Percentiles rank a stretch among this genome's conserved stretches.
phyloP scores from a whole-genome alignment of 139 green algal species.

The Coelastrella sp. region DNA sequence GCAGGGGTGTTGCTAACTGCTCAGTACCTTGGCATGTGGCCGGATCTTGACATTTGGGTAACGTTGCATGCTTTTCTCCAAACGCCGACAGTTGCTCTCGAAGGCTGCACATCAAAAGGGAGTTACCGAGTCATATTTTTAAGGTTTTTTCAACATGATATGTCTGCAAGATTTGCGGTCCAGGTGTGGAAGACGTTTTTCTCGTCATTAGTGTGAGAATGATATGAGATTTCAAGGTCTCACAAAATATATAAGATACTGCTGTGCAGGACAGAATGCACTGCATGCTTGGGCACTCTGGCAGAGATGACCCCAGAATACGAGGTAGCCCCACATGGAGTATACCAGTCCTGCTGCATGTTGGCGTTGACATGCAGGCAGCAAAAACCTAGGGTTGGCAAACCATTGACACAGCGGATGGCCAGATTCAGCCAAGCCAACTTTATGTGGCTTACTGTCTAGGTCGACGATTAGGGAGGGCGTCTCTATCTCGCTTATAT shows the following conservation, averaged over 20 bases:
- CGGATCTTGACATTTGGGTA: conserved; percentile 42
- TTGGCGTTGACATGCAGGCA: not conserved
- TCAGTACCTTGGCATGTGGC: conserved; percentile 49
- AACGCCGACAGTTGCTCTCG: conserved; percentile 53
- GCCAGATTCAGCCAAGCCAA: not conserved
- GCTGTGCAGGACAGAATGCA: too few species aligned
- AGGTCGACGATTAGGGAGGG: conserved; percentile 46
- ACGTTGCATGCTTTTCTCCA: conserved; percentile 21
- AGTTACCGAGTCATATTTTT: not conserved
- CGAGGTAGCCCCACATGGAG: too few species aligned
- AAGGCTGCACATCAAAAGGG: not conserved
- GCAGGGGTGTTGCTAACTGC: not conserved
- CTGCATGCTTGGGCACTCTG: too few species aligned
- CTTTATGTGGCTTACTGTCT: conserved; percentile 2
- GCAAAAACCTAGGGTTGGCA: not conserved
- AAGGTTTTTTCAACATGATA: not conserved
- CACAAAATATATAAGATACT: too few species aligned
- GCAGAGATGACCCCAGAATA: too few species aligned
- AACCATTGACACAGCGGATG: not conserved
- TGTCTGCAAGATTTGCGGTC: not conserved
- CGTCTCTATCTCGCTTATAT: not conserved
- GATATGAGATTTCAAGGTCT: too few species aligned
- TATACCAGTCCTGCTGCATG: too few species aligned
- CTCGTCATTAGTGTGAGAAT: too few species aligned
- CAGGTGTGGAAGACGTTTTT: not conserved